Percentiles rank a stretch among this genome's conserved stretches.
Conservation (phyloP, 1,139 yeast species). For the Geotrichum siamense region DNA sequence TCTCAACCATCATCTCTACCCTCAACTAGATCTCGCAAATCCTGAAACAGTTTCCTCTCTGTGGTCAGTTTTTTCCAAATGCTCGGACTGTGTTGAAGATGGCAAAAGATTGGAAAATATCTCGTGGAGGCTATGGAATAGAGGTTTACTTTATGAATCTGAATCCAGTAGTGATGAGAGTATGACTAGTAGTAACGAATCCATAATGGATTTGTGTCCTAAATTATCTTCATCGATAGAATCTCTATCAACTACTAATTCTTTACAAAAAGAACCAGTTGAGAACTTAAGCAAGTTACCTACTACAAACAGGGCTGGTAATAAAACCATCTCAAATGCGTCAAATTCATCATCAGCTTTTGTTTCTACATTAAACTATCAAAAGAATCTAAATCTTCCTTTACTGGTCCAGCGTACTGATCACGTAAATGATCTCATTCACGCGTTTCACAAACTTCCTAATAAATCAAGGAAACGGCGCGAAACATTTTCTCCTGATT, state of each 20-base stretch:
- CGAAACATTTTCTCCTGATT: no score
- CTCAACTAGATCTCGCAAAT: slow-evolving; percentile 39
- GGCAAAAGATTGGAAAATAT: slow-evolving; percentile 52
- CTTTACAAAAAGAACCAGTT: slow-evolving; percentile 7
- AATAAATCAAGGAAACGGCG: no score
- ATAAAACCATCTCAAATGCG: no score
- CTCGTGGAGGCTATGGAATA: slow-evolving; percentile 52
- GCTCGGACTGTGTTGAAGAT: slow-evolving; percentile 45
- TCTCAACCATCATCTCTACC: slow-evolving; percentile 25
- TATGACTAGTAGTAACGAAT: background rate
- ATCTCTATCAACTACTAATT: slow-evolving; percentile 14
- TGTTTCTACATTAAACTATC: no score
- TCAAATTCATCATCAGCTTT: no score
- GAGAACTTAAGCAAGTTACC: slow-evolving; percentile 8
- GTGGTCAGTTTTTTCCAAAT: slow-evolving; percentile 50
- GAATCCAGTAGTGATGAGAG: background rate
- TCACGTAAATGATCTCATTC: no score
- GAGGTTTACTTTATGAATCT: slow-evolving; percentile 35
- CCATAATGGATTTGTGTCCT: slow-evolving; percentile 18
- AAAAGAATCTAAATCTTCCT: no score
- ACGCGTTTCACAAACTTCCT: no score
- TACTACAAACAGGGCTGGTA: no score
- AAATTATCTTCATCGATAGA: slow-evolving; percentile 20
- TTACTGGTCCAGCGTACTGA: no score
- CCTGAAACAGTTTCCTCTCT: slow-evolving; percentile 37